These are phyloP conservation scores for Aspergillus brunneoviolaceus DNA, from an alignment of 2,329 filamentous ascomycete species.

Conservation along the genomic window DNA sequence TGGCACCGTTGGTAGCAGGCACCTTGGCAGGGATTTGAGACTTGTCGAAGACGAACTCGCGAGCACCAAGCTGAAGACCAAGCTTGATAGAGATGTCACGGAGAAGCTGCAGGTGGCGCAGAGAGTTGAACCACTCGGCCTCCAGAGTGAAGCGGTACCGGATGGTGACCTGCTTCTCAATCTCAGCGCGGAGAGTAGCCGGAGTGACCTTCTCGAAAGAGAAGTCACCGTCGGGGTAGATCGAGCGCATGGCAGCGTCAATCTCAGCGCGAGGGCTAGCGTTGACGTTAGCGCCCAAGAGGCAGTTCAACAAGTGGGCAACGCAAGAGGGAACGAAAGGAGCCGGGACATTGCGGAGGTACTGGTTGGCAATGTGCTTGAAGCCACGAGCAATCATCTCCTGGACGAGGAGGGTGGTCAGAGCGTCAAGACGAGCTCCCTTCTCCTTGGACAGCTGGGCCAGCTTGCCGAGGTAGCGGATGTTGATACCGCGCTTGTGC, in stretches of 20 bases:
- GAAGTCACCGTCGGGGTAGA: constrained; percentile 82
- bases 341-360: constrained; percentile 75
- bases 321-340: constrained; percentile 77
- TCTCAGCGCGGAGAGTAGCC: constrained; percentile 64
- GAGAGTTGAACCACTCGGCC: constrained; percentile 63
- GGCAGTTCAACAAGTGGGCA: constrained; percentile 88
- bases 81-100: constrained; percentile 87
- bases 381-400: constrained; percentile 96
- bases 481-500: constrained; percentile 96
- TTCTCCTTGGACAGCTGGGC: constrained; percentile 66
- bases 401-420: constrained; percentile 75
- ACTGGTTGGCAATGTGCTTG: constrained; percentile 83
- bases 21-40: constrained; percentile 36
- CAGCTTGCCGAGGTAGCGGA: constrained; percentile 89
- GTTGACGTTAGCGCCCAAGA: constrained; percentile 76
- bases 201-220: constrained; percentile 78
- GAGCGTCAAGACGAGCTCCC: constrained; percentile 70
- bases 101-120: constrained; percentile 78
- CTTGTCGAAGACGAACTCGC: constrained; percentile 69
- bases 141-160: constrained; percentile 76
- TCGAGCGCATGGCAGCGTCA: constrained; percentile 67
- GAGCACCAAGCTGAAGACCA: constrained; percentile 81
- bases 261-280: constrained; percentile 73
- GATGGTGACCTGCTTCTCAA: constrained; percentile 68
- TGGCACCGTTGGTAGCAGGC: constrained; percentile 40